Base-by-base conservation (phyloP, 257 asterid genomes). In the Solanum pinnatisectum region DNA sequence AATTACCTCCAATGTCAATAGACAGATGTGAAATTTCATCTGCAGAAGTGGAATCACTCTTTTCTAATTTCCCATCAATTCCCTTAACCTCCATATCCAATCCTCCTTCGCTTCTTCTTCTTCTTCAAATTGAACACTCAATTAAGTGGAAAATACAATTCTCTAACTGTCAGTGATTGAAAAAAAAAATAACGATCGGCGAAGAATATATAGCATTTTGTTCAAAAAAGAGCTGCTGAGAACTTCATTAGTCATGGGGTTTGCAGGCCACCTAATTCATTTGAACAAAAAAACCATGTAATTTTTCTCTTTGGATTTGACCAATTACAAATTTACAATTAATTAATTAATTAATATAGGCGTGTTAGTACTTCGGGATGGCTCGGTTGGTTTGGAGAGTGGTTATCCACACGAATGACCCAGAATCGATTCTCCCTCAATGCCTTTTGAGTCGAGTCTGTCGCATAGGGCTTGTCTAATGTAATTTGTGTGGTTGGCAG, bases 1-100 rank as follows among this genome's bases (percentile, higher is more conserved):
- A 70, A 83, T 84, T 90, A 96, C 99, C 99, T 91, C 99, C 98
- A 73, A 96, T 96, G 87, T 96, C 99, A 73, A 96, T 97, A 86
- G 98, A 94, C 72, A 96, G 90, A 86, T 95, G 93, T 22, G 98
- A 93, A 90, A 95, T 93, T 85, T 90, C 91, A 77, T 93, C 95
- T 18, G 36, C 83, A 71, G 88, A 86, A 36, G 7, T 86, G 44
- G 83, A 71, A 77, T 72, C 84, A 86, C 16, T 79, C 14, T 37
- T 67, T n/a, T 40, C 83, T 86, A 44, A 63, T 71, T 42, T 84
- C 39, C 37, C 87, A 23, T 63, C 87, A 23, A 35, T 40, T n/a
- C 27, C 12, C 9, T 40, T n/a, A n/a, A 49, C 35, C n/a, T 84
- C 87, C 87, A 84, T 84, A 33, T 84, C 78, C 16, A 25, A 65